Conservation (phyloP, 2,329 filamentous ascomycete species). For the Fusarium sp. region DNA sequence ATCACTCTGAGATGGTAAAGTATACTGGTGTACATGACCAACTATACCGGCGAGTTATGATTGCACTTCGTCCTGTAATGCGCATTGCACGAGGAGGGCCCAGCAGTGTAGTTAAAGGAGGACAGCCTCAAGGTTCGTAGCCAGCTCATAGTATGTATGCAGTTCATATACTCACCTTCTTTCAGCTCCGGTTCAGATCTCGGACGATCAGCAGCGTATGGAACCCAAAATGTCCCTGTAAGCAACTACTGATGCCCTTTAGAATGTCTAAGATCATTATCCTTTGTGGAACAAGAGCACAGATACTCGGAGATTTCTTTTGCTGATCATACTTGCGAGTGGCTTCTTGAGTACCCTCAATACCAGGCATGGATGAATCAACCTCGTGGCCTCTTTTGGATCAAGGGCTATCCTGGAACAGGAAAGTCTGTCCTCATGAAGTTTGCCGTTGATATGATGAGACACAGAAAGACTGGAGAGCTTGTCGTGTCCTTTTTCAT, state of each 20-base stretch:
- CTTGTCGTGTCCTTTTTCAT: not conserved
- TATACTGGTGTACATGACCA: not conserved
- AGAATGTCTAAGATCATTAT: not conserved
- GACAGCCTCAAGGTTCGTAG: not conserved
- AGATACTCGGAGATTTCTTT: not conserved
- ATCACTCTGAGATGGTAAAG: conserved; percentile 10
- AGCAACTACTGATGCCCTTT: fast-evolving
- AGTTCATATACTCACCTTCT: not conserved
- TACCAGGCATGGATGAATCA: not conserved
- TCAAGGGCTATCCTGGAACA: conserved; percentile 3
- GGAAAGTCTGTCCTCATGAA: not conserved
- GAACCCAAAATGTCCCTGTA: fast-evolving
- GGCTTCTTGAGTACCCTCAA: not conserved
- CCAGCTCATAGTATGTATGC: fast-evolving
- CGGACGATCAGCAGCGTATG: not conserved
- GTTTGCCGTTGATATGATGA: not conserved
- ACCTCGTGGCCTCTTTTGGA: not conserved
- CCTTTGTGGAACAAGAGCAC: conserved; percentile 1
- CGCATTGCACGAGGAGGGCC: fast-evolving
- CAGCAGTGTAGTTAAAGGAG: fast-evolving
- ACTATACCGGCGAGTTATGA: not conserved
- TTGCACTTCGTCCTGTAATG: not conserved
- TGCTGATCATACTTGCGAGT: not conserved
- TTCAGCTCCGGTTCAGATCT: not conserved
- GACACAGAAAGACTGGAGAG: not conserved